Conservation (phyloP, 768 basidiomycete genomes). For the Leccinum subgranulosum region DNA sequence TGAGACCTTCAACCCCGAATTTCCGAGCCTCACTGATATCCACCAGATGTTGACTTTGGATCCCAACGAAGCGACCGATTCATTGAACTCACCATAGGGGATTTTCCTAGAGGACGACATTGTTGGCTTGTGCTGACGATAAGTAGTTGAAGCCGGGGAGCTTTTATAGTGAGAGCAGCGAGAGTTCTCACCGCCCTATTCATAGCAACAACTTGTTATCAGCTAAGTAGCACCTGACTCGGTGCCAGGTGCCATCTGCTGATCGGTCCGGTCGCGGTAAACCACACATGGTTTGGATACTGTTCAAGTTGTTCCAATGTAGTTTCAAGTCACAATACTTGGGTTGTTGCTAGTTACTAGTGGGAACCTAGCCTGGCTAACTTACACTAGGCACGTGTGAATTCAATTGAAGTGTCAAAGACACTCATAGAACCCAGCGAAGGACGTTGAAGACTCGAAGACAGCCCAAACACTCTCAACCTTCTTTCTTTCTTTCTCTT, state of each 20-base stretch:
- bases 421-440: neutral
- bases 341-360: no score
- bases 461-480: neutral
- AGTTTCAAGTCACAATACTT: no score
- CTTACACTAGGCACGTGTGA: slow-evolving; percentile 13
- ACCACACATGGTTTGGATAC: neutral
- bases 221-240: slow-evolving; percentile 1
- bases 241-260: neutral
- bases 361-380: no score
- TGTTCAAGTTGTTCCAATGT: no score
- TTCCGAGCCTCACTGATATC: slow-evolving; percentile 40
- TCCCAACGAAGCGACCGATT: neutral
- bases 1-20: slow-evolving; percentile 49
- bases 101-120: slow-evolving; percentile 27
- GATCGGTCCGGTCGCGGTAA: neutral
- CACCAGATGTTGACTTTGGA: neutral
- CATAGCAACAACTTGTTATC: slow-evolving; percentile 2
- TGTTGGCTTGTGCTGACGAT: neutral
- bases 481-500: neutral
- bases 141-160: neutral
- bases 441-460: neutral
- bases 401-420: neutral
- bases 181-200: slow-evolving; percentile 18
- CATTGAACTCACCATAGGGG: slow-evolving; percentile 31
- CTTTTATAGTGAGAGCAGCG: neutral